Conservation (phyloP, 2,329 filamentous ascomycete species). For the Ascochyta pisi region DNA sequence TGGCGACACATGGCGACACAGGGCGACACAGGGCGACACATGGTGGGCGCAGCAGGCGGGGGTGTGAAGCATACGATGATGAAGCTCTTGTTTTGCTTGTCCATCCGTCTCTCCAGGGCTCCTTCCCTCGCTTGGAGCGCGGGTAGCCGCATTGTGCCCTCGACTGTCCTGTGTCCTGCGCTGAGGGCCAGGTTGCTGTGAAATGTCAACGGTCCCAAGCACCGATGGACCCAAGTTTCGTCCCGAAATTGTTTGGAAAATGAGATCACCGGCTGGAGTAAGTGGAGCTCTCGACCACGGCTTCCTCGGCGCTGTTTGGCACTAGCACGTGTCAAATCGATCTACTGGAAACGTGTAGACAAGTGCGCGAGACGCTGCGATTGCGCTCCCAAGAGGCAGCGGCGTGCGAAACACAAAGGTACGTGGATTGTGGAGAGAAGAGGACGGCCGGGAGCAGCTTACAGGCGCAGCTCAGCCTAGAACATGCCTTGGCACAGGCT, state of each 20-base stretch:
- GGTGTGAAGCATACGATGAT: slow-evolving; percentile 36
- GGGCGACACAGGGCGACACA: neutral
- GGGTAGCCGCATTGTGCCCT: slow-evolving; percentile 39
- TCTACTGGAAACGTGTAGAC: slow-evolving; percentile 10
- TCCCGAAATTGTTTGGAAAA: slow-evolving; percentile 25
- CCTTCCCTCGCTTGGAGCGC: slow-evolving; percentile 26
- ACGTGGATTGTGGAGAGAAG: slow-evolving; percentile 7
- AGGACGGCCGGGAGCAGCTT: slow-evolving; percentile 8
- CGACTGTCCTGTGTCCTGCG: slow-evolving; percentile 12
- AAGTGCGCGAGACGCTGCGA: slow-evolving; percentile 3
- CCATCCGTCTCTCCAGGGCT: slow-evolving; percentile 31
- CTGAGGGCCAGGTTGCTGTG: slow-evolving; percentile 12
- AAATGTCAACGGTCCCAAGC: neutral
- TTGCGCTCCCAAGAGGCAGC: slow-evolving; percentile 9
- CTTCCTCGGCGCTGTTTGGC: slow-evolving; percentile 24
- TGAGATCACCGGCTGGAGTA: slow-evolving; percentile 34
- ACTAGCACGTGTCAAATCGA: slow-evolving; percentile 25
- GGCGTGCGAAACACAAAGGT: slow-evolving; percentile 2
- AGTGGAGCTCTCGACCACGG: slow-evolving; percentile 29
- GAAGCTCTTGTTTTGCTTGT: slow-evolving; percentile 32
- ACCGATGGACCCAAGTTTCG: slow-evolving; percentile 10
- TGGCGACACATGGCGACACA: neutral
- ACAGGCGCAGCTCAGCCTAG: slow-evolving; percentile 31
- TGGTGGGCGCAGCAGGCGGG: neutral
- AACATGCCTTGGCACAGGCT: slow-evolving; percentile 33